Evolutionary conservation across 768 basidiomycete genomes (phyloP), one percentile per base, ranked within the genome.

Genomic region (Suillus paluster): DNA sequence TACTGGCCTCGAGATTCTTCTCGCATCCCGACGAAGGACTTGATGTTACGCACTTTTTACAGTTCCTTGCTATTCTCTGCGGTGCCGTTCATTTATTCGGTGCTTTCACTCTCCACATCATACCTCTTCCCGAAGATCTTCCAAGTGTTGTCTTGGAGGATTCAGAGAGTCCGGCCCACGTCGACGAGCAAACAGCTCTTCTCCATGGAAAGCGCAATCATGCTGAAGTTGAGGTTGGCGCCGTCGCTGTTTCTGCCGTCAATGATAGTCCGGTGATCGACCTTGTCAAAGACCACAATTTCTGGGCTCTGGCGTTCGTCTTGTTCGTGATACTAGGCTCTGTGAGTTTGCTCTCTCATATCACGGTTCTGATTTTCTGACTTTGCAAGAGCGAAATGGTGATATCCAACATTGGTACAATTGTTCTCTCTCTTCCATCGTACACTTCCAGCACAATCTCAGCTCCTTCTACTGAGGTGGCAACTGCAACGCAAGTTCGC

Each of bases 401-500:
- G 23, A 86, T 94, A 21, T 88, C 91, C 21, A 94, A 92, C 68
- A 87, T 94, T 52, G 92, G 91, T 41, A 86, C 89, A 1, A 89
- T 94, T 56, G 82, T 89, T 15, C 75, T 88, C 5, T 87, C 92
- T 15, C 81, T 92, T 39, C 84, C 86, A 10, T 68, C 75, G 17
- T 57, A 72, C 21, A 33, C 42, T 25, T 48, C 70, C 8, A 33
- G 39, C 34, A 3, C 65, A 42, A 39, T 59, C 56, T 23, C 53
- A 27, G 62, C 64, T 46, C 61, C 73, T 21, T 70, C 75, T 17
- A 65, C 76, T 19, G 74, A 79, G 46, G 65, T 71, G n/a, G 73
- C 76, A 36, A 82, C 86, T 4, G 78, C 88, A 7, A 79, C 78
- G 17, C 91, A 94, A 80, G 89, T 94, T 15, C 86, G 85, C 59